Conservation (phyloP, 2,329 filamentous ascomycete genomes). For the Claviceps africana region DNA sequence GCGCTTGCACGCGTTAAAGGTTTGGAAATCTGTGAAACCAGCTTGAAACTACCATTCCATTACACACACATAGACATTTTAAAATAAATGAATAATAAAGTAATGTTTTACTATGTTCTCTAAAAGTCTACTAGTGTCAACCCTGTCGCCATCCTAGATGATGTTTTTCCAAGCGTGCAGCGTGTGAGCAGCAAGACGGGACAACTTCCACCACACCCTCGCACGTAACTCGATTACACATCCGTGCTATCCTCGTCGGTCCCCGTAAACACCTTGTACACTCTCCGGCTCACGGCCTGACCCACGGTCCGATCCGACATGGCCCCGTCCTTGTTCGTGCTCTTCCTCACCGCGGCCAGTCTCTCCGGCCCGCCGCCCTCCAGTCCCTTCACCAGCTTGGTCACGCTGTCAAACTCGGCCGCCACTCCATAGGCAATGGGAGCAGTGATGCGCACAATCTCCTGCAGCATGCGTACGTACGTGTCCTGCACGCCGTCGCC, state of each 20-base stretch:
- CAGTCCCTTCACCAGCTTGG: constrained; percentile 44
- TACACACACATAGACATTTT: too few relatives aligned
- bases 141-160: too few relatives aligned
- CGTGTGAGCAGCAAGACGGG: neutral
- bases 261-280: constrained; percentile 47
- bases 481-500: constrained; percentile 53
- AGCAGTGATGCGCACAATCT: constrained; percentile 57
- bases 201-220: neutral
- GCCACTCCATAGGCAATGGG: constrained; percentile 59
- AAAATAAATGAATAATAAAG: too few relatives aligned
- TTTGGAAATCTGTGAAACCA: too few relatives aligned
- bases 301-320: constrained; percentile 42
- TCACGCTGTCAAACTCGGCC: constrained; percentile 43
- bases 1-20: too few relatives aligned
- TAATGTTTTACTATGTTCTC: too few relatives aligned
- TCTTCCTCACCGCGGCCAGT: constrained; percentile 47
- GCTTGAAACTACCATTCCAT: too few relatives aligned
- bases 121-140: too few relatives aligned
- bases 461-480: constrained; percentile 62
- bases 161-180: too few relatives aligned
- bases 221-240: constrained; percentile 21
- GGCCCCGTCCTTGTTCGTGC: constrained; percentile 42
- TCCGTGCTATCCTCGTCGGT: constrained; percentile 41
- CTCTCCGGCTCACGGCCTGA: constrained; percentile 41
- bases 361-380: constrained; percentile 42